Percentiles rank a stretch among this genome's conserved stretches.
These are phyloP conservation scores for Daldinia grandis DNA, from an alignment of 495 filamentous ascomycete species.

Conservation along the genomic window DNA sequence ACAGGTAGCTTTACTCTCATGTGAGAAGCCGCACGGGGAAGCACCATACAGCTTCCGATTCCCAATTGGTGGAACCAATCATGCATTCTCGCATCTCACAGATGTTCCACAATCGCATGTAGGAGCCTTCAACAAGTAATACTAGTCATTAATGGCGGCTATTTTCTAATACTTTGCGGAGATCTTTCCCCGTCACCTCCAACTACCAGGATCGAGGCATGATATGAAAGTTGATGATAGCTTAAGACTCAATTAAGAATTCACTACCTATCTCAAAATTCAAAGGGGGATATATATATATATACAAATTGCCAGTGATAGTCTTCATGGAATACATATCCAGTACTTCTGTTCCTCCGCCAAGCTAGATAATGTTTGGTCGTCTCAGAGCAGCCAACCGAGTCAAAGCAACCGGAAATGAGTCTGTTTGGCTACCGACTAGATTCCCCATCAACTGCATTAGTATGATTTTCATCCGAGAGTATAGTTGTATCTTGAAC, in stretches of 20 bases:
- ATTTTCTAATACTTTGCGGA: background rate
- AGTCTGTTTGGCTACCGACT: background rate
- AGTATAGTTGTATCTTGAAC: background rate
- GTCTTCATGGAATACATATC: no score
- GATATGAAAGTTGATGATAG: no score
- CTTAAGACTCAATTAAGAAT: no score
- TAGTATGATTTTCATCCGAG: background rate
- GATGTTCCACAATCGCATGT: background rate
- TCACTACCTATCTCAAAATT: no score
- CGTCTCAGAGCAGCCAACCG: no score
- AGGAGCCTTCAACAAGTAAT: background rate
- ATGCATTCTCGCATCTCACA: background rate
- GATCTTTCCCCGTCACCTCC: no score
- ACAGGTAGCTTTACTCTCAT: background rate
- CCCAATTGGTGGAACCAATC: background rate
- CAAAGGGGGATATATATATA: no score
- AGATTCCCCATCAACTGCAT: background rate
- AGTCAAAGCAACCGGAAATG: background rate
- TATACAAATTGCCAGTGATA: no score
- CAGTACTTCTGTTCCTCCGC: no score
- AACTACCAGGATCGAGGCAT: no score
- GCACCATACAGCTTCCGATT: background rate
- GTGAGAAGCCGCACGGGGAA: constrained; percentile 4
- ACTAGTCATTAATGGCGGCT: background rate
- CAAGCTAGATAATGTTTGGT: no score